A percentile compares a stretch with the other conserved stretches of the same genome.
phyloP scores from a whole-genome alignment of 495 filamentous ascomycete genomes.

The Wilcoxina mikolae region DNA sequence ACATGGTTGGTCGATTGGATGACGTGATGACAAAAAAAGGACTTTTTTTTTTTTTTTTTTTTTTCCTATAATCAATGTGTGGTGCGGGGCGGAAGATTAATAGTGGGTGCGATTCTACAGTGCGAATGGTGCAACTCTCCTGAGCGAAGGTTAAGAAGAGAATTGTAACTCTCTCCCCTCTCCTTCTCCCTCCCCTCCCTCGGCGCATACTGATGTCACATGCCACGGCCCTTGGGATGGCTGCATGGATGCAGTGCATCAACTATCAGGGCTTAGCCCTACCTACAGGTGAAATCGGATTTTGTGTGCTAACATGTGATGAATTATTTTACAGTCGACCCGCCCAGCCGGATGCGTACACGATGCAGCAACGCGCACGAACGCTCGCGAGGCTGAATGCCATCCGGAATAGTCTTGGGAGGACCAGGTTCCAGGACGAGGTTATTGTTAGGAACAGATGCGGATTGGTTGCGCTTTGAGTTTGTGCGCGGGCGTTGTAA shows the following conservation, averaged over 20 bases:
- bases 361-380: not conserved
- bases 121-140: constrained; percentile 28
- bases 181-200: not conserved
- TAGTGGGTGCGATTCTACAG: constrained; percentile 1
- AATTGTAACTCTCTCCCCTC: not conserved
- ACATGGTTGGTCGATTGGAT: not conserved
- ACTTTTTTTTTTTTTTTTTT: not conserved
- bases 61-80: not conserved
- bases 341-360: not conserved
- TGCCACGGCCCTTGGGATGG: not conserved
- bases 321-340: not conserved
- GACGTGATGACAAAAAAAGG: too few relatives aligned
- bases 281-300: not conserved
- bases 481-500: not conserved
- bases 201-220: not conserved
- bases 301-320: not conserved
- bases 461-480: not conserved
- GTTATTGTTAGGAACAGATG: constrained; percentile 7
- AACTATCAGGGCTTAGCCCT: not conserved
- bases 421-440: constrained; percentile 4
- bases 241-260: not conserved
- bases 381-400: constrained; percentile 6
- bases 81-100: not conserved
- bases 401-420: not conserved
- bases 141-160: constrained; percentile 3